Evolutionary conservation across 2,329 filamentous ascomycete species (phyloP).

Genomic region (Neofusicoccum cordaticola): DNA sequence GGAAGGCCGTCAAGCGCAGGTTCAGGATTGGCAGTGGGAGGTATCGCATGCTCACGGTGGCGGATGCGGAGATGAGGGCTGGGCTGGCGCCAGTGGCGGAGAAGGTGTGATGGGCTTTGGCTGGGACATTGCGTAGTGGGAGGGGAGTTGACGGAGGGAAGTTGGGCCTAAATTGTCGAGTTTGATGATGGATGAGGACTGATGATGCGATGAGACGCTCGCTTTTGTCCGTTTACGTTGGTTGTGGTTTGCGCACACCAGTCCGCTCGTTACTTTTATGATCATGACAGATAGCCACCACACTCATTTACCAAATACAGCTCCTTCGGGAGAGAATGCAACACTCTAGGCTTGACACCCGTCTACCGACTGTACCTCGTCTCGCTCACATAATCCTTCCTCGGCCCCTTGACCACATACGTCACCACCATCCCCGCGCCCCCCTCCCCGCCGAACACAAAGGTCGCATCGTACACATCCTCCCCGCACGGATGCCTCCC

Average conservation of each 20-base stretch:
- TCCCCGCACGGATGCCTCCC: conserved; percentile 69
- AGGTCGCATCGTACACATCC: conserved; percentile 69
- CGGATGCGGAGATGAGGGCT: conserved; percentile 36
- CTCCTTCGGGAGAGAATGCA: no score
- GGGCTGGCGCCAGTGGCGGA: conserved; percentile 20
- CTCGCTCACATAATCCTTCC: conserved; percentile 40
- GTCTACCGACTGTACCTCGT: conserved; percentile 29
- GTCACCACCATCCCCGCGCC: conserved; percentile 32
- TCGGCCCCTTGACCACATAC: conserved; percentile 40
- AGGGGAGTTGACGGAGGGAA: neutral
- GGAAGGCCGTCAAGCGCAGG: conserved; percentile 45
- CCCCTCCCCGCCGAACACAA: conserved; percentile 53
- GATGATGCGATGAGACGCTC: neutral
- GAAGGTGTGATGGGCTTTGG: neutral
- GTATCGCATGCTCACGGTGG: conserved; percentile 28
- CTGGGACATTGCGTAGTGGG: neutral
- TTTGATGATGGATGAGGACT: neutral
- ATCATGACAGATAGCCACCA: neutral
- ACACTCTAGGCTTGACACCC: no score
- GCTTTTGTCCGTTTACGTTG: neutral
- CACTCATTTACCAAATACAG: neutral
- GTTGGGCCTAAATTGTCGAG: conserved; percentile 1
- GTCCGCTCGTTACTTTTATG: neutral
- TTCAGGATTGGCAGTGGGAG: conserved; percentile 34
- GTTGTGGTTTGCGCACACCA: neutral